Percentiles rank a stretch among this genome's conserved stretches.
These are phyloP conservation scores for Kurtzmaniella quercitrusa DNA, from an alignment of 1,139 yeast species.

Conservation along the genomic window DNA sequence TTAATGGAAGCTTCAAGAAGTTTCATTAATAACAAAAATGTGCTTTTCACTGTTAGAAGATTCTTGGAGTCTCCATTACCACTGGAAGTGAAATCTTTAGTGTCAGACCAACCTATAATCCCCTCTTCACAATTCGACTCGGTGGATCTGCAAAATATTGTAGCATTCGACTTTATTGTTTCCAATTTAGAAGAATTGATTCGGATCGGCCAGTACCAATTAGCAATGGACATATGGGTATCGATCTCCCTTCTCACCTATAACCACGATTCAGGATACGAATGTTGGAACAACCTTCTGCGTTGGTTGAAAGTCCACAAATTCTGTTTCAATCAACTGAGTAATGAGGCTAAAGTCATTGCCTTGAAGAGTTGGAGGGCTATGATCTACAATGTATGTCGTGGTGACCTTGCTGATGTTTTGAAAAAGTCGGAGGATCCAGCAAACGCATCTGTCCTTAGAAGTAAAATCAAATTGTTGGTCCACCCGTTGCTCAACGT, in stretches of 20 bases:
- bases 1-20: conserved; percentile 35
- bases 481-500: conserved; percentile 25
- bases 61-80: conserved; percentile 21
- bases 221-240: conserved; percentile 43
- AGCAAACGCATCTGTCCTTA: conserved; percentile 1
- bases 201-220: conserved; percentile 22
- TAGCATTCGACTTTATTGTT: conserved; percentile 22
- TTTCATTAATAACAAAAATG: conserved; percentile 26
- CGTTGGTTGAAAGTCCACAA: conserved; percentile 35
- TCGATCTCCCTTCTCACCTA: conserved; percentile 31
- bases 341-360: conserved; percentile 20
- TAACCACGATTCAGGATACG: conserved; percentile 21
- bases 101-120: conserved; percentile 11
- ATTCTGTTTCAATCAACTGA: conserved; percentile 23
- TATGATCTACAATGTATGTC: conserved; percentile 31
- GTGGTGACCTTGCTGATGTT: conserved; percentile 26
- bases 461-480: conserved; percentile 26
- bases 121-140: conserved; percentile 8
- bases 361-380: conserved; percentile 38
- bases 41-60: conserved; percentile 20
- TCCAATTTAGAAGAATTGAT: conserved; percentile 23
- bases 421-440: conserved; percentile 5
- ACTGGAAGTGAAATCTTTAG: conserved; percentile 15
- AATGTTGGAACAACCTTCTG: conserved; percentile 27
- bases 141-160: conserved; percentile 6